Evolutionary conservation across 75 land plant genomes (phyloP).

Genomic region (Ceratopteris richardii): DNA sequence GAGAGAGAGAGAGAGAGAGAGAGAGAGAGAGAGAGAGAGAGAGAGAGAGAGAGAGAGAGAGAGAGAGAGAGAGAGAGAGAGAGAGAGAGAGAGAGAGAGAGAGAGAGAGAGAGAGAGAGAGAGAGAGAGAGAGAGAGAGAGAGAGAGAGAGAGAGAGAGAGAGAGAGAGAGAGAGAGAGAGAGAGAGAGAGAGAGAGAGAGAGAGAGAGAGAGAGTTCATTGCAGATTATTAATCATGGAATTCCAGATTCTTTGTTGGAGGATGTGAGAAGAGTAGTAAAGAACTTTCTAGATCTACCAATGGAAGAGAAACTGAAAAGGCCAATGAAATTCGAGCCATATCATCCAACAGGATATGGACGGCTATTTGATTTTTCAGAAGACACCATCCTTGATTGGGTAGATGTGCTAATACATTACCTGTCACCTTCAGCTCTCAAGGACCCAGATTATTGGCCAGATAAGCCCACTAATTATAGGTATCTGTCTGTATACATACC

Average conservation of each 20-base stretch:
- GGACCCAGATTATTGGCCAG: slow-evolving; percentile 7
- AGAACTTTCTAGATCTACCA: slow-evolving; percentile 43
- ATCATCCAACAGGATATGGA: slow-evolving; percentile 13
- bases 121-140: too few species aligned
- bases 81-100: too few species aligned
- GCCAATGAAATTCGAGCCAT: slow-evolving; percentile 1
- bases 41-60: too few species aligned
- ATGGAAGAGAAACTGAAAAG: slow-evolving; percentile 52
- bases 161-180: too few species aligned
- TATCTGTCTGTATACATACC: background rate
- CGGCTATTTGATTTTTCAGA: slow-evolving; percentile 2
- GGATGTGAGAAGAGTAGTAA: slow-evolving; percentile 23
- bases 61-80: too few species aligned
- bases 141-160: too few species aligned
- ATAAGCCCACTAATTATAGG: slow-evolving; percentile 1
- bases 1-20: too few species aligned
- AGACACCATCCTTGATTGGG: slow-evolving; percentile 5
- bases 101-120: too few species aligned
- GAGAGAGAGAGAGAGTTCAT: too few species aligned
- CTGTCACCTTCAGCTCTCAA: slow-evolving; percentile 4
- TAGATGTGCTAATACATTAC: background rate
- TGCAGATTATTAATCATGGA: slow-evolving; percentile 45
- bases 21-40: too few species aligned
- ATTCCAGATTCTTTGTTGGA: slow-evolving; percentile 33
- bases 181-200: too few species aligned